Evolutionary conservation across 768 basidiomycete species (phyloP).

Genomic region (Macrolepiota dolichaula): DNA sequence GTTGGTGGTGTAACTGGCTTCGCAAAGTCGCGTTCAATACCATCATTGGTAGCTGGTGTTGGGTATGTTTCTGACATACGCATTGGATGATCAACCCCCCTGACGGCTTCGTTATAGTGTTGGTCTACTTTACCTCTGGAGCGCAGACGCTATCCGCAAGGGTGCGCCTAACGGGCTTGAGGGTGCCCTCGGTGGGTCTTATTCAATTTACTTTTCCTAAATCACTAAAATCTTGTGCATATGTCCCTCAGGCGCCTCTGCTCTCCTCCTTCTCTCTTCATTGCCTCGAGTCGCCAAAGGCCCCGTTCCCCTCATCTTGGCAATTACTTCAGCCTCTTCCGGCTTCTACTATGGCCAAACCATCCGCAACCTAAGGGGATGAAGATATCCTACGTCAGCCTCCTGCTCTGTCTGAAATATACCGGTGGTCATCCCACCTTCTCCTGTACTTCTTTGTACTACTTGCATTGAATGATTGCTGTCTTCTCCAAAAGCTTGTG

Average conservation of each 20-base stretch:
- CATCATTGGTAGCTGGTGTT: constrained; percentile 80
- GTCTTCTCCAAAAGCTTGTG: not conserved
- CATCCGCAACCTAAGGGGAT: constrained; percentile 35
- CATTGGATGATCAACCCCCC: no score
- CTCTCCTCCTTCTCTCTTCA: constrained; percentile 70
- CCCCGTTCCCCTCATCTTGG: constrained; percentile 64
- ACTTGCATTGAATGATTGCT: not conserved
- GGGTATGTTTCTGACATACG: constrained; percentile 45
- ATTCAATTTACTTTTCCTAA: not conserved
- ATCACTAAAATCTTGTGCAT: not conserved
- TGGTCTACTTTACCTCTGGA: constrained; percentile 76
- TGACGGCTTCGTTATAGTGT: constrained; percentile 42
- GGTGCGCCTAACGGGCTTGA: constrained; percentile 75
- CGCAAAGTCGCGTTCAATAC: constrained; percentile 68
- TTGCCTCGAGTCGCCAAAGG: constrained; percentile 70
- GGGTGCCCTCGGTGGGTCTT: constrained; percentile 65
- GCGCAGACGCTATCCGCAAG: constrained; percentile 71
- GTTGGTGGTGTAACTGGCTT: constrained; percentile 76
- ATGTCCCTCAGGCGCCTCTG: constrained; percentile 59
- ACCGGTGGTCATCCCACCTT: not conserved
- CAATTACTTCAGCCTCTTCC: constrained; percentile 56
- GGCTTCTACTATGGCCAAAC: constrained; percentile 69
- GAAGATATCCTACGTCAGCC: not conserved
- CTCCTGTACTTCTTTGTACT: not conserved
- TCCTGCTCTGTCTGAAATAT: not conserved